Conservation (phyloP, 768 basidiomycete species). For the Chiua virens region DNA sequence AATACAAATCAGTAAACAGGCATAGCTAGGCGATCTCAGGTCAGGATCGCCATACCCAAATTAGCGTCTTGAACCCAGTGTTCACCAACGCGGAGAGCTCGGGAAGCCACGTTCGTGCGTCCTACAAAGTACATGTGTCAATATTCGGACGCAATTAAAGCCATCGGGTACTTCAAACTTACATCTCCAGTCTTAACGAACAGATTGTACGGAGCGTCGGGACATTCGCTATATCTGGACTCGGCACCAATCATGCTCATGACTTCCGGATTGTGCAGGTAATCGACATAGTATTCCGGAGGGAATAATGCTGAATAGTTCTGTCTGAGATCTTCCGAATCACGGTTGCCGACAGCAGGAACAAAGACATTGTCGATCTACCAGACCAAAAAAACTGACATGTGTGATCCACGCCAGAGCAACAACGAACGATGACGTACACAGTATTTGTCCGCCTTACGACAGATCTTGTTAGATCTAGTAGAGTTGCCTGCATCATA, state of each 20-base stretch:
- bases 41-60: slow-evolving; percentile 34
- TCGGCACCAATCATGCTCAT: slow-evolving; percentile 53
- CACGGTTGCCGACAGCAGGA: slow-evolving; percentile 53
- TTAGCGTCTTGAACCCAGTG: slow-evolving; percentile 37
- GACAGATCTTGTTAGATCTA: slow-evolving; percentile 50
- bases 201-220: slow-evolving; percentile 39
- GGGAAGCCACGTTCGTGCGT: slow-evolving; percentile 38
- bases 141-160: not conserved
- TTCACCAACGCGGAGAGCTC: slow-evolving; percentile 37
- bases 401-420: not conserved
- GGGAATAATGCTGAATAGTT: slow-evolving; percentile 53
- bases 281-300: slow-evolving; percentile 53
- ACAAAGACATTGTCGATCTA: slow-evolving; percentile 48
- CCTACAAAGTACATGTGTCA: slow-evolving; percentile 11
- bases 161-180: slow-evolving; percentile 9
- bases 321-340: slow-evolving; percentile 59
- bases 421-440: slow-evolving; percentile 36
- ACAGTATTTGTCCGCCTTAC: slow-evolving; percentile 52
- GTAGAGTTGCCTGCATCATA: slow-evolving; percentile 50
- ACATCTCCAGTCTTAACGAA: slow-evolving; percentile 60
- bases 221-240: slow-evolving; percentile 47
- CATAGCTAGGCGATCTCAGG: not conserved
- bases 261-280: slow-evolving; percentile 39
- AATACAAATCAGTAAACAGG: not conserved
- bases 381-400: not conserved